These are phyloP conservation scores for Heliocybe sulcata DNA, from an alignment of 1,284 basidiomycete genomes.

Conservation along the genomic window DNA sequence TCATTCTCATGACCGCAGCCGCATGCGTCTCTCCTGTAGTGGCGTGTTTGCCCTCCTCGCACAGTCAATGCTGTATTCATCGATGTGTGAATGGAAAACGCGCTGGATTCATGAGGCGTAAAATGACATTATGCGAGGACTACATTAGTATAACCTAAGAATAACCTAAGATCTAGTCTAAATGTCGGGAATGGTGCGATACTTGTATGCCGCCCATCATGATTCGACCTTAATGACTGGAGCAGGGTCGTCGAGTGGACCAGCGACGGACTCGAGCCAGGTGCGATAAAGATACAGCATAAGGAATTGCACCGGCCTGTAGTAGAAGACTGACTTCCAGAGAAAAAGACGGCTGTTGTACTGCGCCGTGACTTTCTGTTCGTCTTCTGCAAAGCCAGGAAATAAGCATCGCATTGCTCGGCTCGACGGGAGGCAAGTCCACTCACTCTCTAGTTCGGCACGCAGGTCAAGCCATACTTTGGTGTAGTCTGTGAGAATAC, in stretches of 20 bases:
- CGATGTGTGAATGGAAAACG: neutral
- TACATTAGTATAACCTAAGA: neutral
- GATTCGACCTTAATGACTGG: neutral
- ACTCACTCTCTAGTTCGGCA: slow-evolving; percentile 52
- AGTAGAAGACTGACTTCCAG: slow-evolving; percentile 65
- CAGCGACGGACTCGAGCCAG: slow-evolving; percentile 22
- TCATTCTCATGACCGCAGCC: neutral
- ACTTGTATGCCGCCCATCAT: neutral
- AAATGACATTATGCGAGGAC: no score
- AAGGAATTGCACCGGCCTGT: slow-evolving; percentile 35
- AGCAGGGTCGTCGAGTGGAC: slow-evolving; percentile 40
- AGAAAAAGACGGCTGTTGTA: slow-evolving; percentile 60
- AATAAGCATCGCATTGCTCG: neutral
- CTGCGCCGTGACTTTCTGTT: slow-evolving; percentile 43
- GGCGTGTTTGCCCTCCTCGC: neutral
- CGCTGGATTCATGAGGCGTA: neutral
- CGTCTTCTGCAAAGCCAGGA: neutral
- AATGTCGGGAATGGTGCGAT: neutral
- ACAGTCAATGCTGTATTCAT: neutral
- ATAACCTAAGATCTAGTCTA: neutral
- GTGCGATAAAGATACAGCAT: slow-evolving; percentile 11
- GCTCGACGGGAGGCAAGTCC: slow-evolving; percentile 8
- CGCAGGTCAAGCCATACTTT: slow-evolving; percentile 73
- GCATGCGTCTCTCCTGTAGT: neutral
- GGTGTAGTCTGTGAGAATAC: slow-evolving; percentile 86